A percentile compares a stretch with the other conserved stretches of the same genome.
These are phyloP conservation scores for Dactylellina cionopaga DNA, from an alignment of 2,329 filamentous ascomycete species.

Conservation along the genomic window DNA sequence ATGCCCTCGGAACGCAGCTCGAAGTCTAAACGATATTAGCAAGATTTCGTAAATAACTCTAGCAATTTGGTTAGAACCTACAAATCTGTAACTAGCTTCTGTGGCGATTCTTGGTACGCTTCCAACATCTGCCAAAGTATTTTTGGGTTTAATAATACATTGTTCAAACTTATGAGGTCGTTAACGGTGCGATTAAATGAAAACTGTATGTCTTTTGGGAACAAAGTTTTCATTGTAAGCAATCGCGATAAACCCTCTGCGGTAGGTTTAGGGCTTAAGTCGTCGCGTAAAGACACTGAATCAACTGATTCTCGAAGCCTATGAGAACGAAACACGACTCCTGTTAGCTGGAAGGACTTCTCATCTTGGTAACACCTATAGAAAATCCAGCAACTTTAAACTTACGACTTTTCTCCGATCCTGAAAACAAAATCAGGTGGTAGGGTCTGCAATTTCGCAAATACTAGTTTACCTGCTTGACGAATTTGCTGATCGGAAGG, in stretches of 20 bases:
- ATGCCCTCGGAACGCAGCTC: slow-evolving; percentile 16
- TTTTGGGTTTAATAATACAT: neutral
- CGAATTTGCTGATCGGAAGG: slow-evolving; percentile 17
- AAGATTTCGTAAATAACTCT: neutral
- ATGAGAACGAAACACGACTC: neutral
- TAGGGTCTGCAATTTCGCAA: slow-evolving; percentile 2
- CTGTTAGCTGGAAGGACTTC: neutral
- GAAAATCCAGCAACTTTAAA: neutral
- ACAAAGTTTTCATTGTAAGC: slow-evolving; percentile 19
- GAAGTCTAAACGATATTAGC: neutral
- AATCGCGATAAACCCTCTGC: slow-evolving; percentile 3
- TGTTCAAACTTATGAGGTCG: neutral
- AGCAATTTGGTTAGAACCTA: neutral
- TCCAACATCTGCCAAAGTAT: slow-evolving; percentile 1
- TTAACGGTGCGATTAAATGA: slow-evolving; percentile 10
- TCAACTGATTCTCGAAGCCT: neutral
- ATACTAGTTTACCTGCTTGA: slow-evolving; percentile 21
- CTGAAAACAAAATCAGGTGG: neutral
- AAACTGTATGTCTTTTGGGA: slow-evolving; percentile 24
- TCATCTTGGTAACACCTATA: neutral
- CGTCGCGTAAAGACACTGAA: neutral
- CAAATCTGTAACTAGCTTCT: neutral
- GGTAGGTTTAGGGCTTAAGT: neutral
- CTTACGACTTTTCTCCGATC: slow-evolving; percentile 6
- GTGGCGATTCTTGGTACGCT: slow-evolving; percentile 21